phyloP scores from a whole-genome alignment of 495 filamentous ascomycete genomes.

The Diplogelasinospora grovesii region DNA sequence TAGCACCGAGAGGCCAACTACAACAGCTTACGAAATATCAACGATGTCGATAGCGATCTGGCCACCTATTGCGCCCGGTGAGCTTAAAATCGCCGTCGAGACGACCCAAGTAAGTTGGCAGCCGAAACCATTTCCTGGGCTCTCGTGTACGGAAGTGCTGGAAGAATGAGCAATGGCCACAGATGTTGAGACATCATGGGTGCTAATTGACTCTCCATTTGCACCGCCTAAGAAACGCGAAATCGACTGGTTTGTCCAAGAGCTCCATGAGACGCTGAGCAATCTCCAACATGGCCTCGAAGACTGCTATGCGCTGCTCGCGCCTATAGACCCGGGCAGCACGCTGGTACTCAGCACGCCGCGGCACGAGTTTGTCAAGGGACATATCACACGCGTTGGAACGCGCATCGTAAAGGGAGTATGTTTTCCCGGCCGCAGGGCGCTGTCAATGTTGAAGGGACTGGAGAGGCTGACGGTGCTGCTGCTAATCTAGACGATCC shows the following conservation, averaged over 20 bases:
- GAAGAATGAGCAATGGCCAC: slow-evolving; percentile 3
- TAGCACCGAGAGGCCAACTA: slow-evolving; percentile 6
- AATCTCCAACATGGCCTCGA: slow-evolving; percentile 78
- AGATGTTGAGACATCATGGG: slow-evolving; percentile 23
- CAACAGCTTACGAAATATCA: slow-evolving; percentile 10
- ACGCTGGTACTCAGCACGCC: slow-evolving; percentile 86
- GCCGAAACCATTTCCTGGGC: not conserved
- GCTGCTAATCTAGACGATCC: slow-evolving; percentile 42
- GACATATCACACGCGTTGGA: slow-evolving; percentile 77
- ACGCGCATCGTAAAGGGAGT: slow-evolving; percentile 71
- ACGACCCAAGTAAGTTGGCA: slow-evolving; percentile 51
- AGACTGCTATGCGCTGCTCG: slow-evolving; percentile 78
- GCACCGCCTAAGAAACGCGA: slow-evolving; percentile 55
- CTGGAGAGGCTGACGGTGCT: no score
- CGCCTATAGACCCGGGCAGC: slow-evolving; percentile 71
- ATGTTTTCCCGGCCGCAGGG: no score
- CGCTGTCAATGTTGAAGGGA: no score
- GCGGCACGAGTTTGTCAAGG: slow-evolving; percentile 84
- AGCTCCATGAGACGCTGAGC: slow-evolving; percentile 68
- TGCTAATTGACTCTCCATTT: slow-evolving; percentile 21
- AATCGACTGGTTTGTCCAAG: slow-evolving; percentile 77
- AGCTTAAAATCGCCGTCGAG: slow-evolving; percentile 61
- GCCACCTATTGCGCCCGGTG: slow-evolving; percentile 60
- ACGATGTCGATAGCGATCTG: slow-evolving; percentile 72
- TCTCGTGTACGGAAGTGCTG: no score